These are phyloP conservation scores for Lepidium aucheri DNA, from an alignment of 345 rosid genomes.

Conservation along the genomic window DNA sequence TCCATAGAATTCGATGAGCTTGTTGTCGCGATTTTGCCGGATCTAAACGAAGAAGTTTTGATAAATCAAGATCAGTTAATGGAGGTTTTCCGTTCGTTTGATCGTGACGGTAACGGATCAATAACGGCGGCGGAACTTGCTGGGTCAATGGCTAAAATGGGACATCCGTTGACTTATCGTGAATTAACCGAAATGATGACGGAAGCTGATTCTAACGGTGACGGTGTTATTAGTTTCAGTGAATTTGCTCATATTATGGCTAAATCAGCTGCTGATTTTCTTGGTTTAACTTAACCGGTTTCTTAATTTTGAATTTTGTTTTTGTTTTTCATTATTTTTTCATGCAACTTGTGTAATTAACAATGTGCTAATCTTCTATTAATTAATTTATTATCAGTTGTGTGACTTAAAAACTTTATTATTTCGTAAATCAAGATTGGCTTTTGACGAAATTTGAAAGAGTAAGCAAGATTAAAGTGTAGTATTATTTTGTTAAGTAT, in stretches of 20 bases:
- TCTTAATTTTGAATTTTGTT: neutral
- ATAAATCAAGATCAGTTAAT: slow-evolving; percentile 53
- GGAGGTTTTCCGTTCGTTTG: slow-evolving; percentile 58
- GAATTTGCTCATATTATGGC: slow-evolving; percentile 80
- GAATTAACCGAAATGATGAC: slow-evolving; percentile 84
- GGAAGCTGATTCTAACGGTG: slow-evolving; percentile 84
- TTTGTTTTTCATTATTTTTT: neutral
- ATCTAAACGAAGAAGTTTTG: slow-evolving; percentile 49
- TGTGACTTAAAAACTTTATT: neutral
- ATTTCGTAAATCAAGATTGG: neutral
- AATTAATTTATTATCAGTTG: neutral
- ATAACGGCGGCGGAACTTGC: slow-evolving; percentile 74
- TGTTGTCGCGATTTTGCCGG: slow-evolving; percentile 59
- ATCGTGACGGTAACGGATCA: slow-evolving; percentile 64
- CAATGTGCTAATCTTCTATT: neutral
- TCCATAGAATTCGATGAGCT: slow-evolving; percentile 78
- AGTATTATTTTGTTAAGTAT: neutral
- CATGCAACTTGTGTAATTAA: slow-evolving; percentile 18
- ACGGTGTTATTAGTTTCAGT: slow-evolving; percentile 76
- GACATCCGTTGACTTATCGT: slow-evolving; percentile 60
- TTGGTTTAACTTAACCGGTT: slow-evolving; percentile 42
- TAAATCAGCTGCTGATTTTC: slow-evolving; percentile 68
- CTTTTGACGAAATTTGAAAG: neutral
- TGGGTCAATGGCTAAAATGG: slow-evolving; percentile 77
- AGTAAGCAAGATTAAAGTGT: neutral